A percentile compares a stretch with the other conserved stretches of the same genome.
phyloP scores from a whole-genome alignment of 1,139 yeast genomes.

The Candida mesenterica region DNA sequence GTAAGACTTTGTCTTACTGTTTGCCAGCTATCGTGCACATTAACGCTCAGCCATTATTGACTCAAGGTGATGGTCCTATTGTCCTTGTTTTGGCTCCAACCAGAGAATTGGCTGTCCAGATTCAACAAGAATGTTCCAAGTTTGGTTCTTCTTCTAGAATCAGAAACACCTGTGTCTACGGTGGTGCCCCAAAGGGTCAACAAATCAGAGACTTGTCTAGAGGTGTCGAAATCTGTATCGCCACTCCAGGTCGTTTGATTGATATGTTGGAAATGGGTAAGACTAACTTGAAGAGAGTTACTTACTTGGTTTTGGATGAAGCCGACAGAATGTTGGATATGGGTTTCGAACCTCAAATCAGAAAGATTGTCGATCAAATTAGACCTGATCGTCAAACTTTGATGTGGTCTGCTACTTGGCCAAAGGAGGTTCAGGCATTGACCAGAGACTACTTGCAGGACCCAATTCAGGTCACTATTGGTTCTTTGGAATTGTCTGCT shows the following conservation, averaged over 20 bases:
- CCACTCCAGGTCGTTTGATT: slow-evolving; percentile 97
- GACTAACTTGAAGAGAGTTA: slow-evolving; percentile 93
- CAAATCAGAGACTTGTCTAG: slow-evolving; percentile 93
- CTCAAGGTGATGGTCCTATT: slow-evolving; percentile 96
- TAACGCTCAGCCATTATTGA: slow-evolving; percentile 92
- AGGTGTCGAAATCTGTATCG: slow-evolving; percentile 94
- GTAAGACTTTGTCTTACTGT: slow-evolving; percentile 96
- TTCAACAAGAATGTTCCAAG: slow-evolving; percentile 92
- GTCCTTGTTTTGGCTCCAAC: slow-evolving; percentile 96
- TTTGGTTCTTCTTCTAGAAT: slow-evolving; percentile 90
- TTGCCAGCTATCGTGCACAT: slow-evolving; percentile 96
- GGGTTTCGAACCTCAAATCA: slow-evolving; percentile 97
- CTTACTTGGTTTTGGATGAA: slow-evolving; percentile 95
- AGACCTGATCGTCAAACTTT: slow-evolving; percentile 97
- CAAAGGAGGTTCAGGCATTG: slow-evolving; percentile 91
- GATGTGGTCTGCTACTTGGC: slow-evolving; percentile 99
- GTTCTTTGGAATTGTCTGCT: slow-evolving; percentile 94
- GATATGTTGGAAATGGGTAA: slow-evolving; percentile 96
- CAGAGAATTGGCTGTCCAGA: slow-evolving; percentile 97
- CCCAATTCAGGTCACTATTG: slow-evolving; percentile 94
- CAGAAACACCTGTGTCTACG: slow-evolving; percentile 96
- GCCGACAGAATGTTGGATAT: slow-evolving; percentile 96
- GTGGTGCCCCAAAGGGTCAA: slow-evolving; percentile 98
- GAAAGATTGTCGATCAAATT: slow-evolving; percentile 92
- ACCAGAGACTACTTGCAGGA: slow-evolving; percentile 89